Evolutionary conservation across 805 yeast species (phyloP).

Genomic region (Pichia kluyveri): DNA sequence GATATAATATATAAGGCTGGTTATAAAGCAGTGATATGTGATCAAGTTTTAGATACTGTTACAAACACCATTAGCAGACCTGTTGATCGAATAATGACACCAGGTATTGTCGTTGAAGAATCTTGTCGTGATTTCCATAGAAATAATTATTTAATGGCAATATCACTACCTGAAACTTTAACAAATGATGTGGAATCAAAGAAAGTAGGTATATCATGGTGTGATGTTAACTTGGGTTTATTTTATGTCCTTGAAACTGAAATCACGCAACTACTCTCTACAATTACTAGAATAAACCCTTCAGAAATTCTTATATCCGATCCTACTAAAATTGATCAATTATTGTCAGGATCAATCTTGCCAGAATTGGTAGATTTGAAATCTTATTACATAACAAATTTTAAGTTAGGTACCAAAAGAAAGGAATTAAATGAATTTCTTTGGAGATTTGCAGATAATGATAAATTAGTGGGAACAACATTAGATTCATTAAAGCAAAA

Average conservation of each 20-base stretch:
- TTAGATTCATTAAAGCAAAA: conserved; percentile 30
- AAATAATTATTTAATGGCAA: conserved; percentile 61
- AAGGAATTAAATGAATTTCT: conserved; percentile 30
- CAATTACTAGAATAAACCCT: conserved; percentile 71
- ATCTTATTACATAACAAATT: conserved; percentile 52
- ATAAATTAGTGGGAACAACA: conserved; percentile 16
- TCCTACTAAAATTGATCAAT: conserved; percentile 29
- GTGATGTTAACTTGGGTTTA: conserved; percentile 79
- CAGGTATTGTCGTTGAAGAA: conserved; percentile 89
- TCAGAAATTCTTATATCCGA: conserved; percentile 63
- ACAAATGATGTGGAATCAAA: conserved; percentile 27
- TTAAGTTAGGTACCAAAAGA: conserved; percentile 32
- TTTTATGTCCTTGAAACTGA: conserved; percentile 60
- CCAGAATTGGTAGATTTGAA: conserved; percentile 50
- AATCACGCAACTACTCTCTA: conserved; percentile 53
- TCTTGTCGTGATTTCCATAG: conserved; percentile 63
- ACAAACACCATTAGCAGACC: conserved; percentile 47
- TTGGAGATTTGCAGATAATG: conserved; percentile 32
- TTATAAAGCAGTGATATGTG: conserved; percentile 73
- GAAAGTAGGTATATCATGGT: conserved; percentile 74
- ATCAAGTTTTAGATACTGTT: conserved; percentile 37
- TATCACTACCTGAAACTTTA: conserved; percentile 49
- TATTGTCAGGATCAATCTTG: conserved; percentile 44
- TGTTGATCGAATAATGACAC: conserved; percentile 74
- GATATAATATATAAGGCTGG: conserved; percentile 61